phyloP scores from a whole-genome alignment of 768 basidiomycete genomes.

The Leccinum variicolor region DNA sequence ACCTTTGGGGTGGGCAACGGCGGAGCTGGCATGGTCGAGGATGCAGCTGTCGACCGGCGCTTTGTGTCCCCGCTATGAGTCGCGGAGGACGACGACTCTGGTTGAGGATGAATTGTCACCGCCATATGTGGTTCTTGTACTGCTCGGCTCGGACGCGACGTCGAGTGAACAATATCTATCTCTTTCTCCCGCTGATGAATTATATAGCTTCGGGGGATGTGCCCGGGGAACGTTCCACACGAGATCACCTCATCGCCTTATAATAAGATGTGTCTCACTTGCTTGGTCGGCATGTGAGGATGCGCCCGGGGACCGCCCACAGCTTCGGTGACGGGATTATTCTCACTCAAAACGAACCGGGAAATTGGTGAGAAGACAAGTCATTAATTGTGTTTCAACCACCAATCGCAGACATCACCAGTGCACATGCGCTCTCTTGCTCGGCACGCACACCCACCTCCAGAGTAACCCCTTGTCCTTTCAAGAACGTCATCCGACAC shows the following conservation, averaged over 20 bases:
- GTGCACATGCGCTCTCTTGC: constrained; percentile 76
- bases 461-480: constrained; percentile 88
- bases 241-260: background rate
- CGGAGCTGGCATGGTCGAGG: constrained; percentile 44
- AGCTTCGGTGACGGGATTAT: background rate
- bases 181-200: constrained; percentile 5
- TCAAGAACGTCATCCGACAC: constrained; percentile 92
- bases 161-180: background rate
- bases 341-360: background rate
- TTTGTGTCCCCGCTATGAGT: constrained; percentile 12
- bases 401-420: constrained; percentile 89
- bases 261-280: background rate
- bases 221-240: constrained; percentile 2
- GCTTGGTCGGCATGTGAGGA: background rate
- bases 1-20: constrained; percentile 78
- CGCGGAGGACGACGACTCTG: background rate
- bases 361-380: constrained; percentile 5
- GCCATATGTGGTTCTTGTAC: constrained; percentile 1
- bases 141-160: background rate
- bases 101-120: constrained; percentile 15
- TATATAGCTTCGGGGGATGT: background rate
- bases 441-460: constrained; percentile 92
- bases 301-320: background rate
- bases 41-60: constrained; percentile 11
- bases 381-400: constrained; percentile 37